Evolutionary conservation across 2,329 filamentous ascomycete species (phyloP).

Genomic region (Calonectria pteridis): DNA sequence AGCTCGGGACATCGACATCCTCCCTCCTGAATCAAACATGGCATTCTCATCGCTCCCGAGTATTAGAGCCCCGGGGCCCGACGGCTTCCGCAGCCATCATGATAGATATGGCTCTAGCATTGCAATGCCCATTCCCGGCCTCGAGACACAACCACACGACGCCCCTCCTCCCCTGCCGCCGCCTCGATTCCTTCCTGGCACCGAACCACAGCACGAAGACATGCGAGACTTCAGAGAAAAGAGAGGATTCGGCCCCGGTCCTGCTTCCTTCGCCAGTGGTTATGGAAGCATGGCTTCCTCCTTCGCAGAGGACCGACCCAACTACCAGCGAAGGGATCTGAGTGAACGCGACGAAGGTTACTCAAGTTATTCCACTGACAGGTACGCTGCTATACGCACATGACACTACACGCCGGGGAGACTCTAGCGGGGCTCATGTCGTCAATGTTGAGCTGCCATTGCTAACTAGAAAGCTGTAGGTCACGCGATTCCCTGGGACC

Average conservation of each 20-base stretch:
- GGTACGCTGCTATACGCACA: conserved; percentile 42
- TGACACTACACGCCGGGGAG: neutral
- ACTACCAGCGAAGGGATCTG: conserved; percentile 49
- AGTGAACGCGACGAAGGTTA: conserved; percentile 58
- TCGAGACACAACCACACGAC: conserved; percentile 45
- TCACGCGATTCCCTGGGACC: conserved; percentile 56
- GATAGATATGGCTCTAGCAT: conserved; percentile 51
- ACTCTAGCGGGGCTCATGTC: neutral
- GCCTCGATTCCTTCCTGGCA: conserved; percentile 54
- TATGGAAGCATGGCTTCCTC: conserved; percentile 57
- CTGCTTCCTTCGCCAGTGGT: conserved; percentile 50
- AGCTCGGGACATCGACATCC: conserved; percentile 40
- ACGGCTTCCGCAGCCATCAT: conserved; percentile 47
- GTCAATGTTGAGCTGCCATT: neutral
- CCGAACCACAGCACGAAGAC: conserved; percentile 50
- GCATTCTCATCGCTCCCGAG: conserved; percentile 55
- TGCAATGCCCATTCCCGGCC: conserved; percentile 59
- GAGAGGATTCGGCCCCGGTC: conserved; percentile 45
- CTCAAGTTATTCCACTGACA: conserved; percentile 56
- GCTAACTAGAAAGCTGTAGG: conserved; percentile 44
- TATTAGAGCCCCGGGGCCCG: conserved; percentile 50
- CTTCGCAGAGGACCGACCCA: conserved; percentile 50
- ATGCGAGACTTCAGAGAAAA: conserved; percentile 47
- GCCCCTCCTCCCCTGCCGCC: conserved; percentile 62
- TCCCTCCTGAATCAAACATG: conserved; percentile 46